phyloP scores from a whole-genome alignment of 2,329 filamentous ascomycete species.

The Aspergillus niger region DNA sequence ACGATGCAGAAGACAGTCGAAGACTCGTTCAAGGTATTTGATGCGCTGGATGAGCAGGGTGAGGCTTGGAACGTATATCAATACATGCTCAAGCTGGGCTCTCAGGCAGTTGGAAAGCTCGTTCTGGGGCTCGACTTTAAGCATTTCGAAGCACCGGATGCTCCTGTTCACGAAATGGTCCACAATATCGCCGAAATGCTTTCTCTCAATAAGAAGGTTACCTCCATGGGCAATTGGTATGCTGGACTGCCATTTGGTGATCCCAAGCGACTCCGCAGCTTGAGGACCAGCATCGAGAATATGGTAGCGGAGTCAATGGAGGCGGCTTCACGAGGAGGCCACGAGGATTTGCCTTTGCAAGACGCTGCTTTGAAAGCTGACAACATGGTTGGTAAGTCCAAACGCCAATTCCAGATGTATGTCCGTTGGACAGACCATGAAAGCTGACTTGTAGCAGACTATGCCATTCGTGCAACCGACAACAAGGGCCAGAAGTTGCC shows the following conservation, averaged over 20 bases:
- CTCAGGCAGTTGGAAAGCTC: slow-evolving; percentile 49
- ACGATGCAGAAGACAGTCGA: slow-evolving; percentile 60
- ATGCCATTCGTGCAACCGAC: slow-evolving; percentile 56
- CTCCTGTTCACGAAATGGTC: slow-evolving; percentile 56
- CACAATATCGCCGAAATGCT: slow-evolving; percentile 53
- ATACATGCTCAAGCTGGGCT: slow-evolving; percentile 53
- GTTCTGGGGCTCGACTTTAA: slow-evolving; percentile 48
- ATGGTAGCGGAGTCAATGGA: slow-evolving; percentile 28
- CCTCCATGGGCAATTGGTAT: slow-evolving; percentile 60
- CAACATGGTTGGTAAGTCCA: slow-evolving; percentile 38
- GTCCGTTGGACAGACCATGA: no score
- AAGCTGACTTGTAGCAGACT: slow-evolving; percentile 42
- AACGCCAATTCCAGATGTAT: no score
- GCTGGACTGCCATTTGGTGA: slow-evolving; percentile 60
- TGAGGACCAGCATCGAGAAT: slow-evolving; percentile 21
- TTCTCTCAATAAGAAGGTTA: slow-evolving; percentile 61
- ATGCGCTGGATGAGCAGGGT: slow-evolving; percentile 50
- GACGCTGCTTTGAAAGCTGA: slow-evolving; percentile 48
- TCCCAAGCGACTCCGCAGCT: slow-evolving; percentile 44
- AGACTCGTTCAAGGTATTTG: slow-evolving; percentile 53
- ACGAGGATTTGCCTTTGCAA: slow-evolving; percentile 35
- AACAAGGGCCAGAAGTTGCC: slow-evolving; percentile 58
- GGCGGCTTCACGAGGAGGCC: slow-evolving; percentile 22
- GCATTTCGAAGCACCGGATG: slow-evolving; percentile 47
- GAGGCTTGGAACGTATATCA: slow-evolving; percentile 53